Conservation (phyloP, 176 grass and related monocot species). For the Aegilops sharonensis region DNA sequence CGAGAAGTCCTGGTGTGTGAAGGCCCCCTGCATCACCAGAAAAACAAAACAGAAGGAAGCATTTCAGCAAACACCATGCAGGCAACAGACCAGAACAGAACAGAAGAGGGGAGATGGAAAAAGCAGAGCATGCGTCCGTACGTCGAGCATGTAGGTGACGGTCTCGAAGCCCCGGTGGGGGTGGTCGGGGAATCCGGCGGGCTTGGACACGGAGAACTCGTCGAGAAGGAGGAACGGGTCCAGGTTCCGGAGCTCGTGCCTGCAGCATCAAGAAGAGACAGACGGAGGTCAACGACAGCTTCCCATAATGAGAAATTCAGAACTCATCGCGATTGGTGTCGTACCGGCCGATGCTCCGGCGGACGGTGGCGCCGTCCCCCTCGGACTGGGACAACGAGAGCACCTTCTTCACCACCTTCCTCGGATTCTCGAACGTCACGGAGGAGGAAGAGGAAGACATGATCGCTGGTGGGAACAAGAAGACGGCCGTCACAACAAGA, state of each 20-base stretch:
- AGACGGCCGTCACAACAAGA: too few species aligned
- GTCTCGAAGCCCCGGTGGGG: slow-evolving; percentile 87
- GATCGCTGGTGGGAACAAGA: too few species aligned
- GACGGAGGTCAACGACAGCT: background rate
- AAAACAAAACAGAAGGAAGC: too few species aligned
- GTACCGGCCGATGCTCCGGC: slow-evolving; percentile 63
- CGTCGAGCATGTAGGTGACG: slow-evolving; percentile 86
- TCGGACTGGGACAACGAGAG: background rate
- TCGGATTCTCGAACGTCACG: slow-evolving; percentile 43
- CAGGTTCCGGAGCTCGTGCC: slow-evolving; percentile 58
- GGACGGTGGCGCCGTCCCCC: background rate
- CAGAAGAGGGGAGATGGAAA: background rate
- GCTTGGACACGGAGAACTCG: slow-evolving; percentile 72
- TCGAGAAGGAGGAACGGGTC: slow-evolving; percentile 83
- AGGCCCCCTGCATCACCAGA: slow-evolving; percentile 51
- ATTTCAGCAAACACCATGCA: slow-evolving; percentile 44
- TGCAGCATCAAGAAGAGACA: slow-evolving; percentile 13
- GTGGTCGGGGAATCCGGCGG: slow-evolving; percentile 82
- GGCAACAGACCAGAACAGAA: too few species aligned
- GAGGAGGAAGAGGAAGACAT: too few species aligned
- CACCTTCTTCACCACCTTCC: slow-evolving; percentile 59
- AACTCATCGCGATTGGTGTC: background rate
- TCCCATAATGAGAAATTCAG: background rate
- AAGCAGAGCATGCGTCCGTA: background rate
- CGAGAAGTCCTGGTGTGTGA: slow-evolving; percentile 83